Evolutionary conservation across 768 basidiomycete genomes (phyloP).

Genomic region (Trametes meyenii): DNA sequence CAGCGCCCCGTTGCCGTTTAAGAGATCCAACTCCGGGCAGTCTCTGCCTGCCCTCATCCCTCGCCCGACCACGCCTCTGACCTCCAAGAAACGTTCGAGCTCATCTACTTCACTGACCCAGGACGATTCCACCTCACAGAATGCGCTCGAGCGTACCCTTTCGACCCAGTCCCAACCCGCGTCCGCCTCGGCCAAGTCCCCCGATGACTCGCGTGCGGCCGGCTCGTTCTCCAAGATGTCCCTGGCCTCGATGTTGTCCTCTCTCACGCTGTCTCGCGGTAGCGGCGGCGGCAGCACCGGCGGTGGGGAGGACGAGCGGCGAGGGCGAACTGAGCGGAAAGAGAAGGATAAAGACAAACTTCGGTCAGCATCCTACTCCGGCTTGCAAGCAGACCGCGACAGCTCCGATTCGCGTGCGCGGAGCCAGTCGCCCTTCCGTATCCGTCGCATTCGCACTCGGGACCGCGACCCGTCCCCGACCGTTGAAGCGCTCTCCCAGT

Average conservation of each 20-base stretch:
- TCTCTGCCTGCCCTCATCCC: conserved; percentile 32
- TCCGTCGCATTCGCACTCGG: conserved; percentile 62
- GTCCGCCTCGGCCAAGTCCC: conserved; percentile 20
- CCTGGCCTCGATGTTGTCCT: conserved; percentile 67
- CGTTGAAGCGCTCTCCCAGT: conserved; percentile 56
- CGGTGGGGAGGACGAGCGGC: conserved; percentile 47
- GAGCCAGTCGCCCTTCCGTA: conserved; percentile 79
- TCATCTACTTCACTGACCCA: conserved; percentile 38
- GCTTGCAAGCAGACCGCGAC: conserved; percentile 43
- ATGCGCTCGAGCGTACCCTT: conserved; percentile 52
- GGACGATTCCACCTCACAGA: conserved; percentile 51
- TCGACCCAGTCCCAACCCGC: conserved; percentile 30
- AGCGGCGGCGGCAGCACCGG: conserved; percentile 8
- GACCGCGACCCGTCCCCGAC: conserved; percentile 51
- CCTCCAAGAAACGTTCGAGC: conserved; percentile 33
- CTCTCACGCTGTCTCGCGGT: conserved; percentile 62
- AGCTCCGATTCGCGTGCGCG: conserved; percentile 57
- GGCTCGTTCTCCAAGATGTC: conserved; percentile 66
- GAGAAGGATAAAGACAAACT: conserved; percentile 35
- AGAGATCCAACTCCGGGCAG: conserved; percentile 30
- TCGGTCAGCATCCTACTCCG: conserved; percentile 41
- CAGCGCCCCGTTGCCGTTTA: conserved; percentile 29
- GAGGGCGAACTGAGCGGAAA: conserved; percentile 54
- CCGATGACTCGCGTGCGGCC: conserved; percentile 32
- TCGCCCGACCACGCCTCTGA: conserved; percentile 35